These are phyloP conservation scores for Glycine latifolia DNA, from an alignment of 306 rosid genomes.

Conservation along the genomic window DNA sequence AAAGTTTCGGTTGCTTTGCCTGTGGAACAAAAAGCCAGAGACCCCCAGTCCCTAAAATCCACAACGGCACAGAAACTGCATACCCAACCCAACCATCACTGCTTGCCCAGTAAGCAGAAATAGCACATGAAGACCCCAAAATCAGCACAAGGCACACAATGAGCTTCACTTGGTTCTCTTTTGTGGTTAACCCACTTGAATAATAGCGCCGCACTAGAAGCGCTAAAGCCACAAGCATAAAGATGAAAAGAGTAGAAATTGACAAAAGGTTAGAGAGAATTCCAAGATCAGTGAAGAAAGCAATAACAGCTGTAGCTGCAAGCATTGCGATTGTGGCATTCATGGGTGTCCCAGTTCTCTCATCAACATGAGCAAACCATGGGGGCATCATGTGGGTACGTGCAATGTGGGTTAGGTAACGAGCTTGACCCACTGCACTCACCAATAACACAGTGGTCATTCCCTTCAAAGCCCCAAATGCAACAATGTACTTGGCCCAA, in stretches of 20 bases:
- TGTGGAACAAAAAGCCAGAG: slow-evolving; percentile 65
- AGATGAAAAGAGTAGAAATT: slow-evolving; percentile 76
- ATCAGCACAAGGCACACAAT: slow-evolving; percentile 53
- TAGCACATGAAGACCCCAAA: slow-evolving; percentile 55
- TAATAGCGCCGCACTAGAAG: slow-evolving; percentile 79
- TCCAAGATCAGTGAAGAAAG: slow-evolving; percentile 68
- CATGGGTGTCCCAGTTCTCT: slow-evolving; percentile 74
- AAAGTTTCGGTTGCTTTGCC: slow-evolving; percentile 66
- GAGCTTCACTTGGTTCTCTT: slow-evolving; percentile 50
- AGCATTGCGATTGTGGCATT: slow-evolving; percentile 77
- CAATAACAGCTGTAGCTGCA: slow-evolving; percentile 60
- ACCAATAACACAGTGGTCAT: slow-evolving; percentile 86
- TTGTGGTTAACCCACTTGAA: slow-evolving; percentile 58
- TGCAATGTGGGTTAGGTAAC: slow-evolving; percentile 88
- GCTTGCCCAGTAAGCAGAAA: slow-evolving; percentile 54
- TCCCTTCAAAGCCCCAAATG: slow-evolving; percentile 80
- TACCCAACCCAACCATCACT: slow-evolving; percentile 63
- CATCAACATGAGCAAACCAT: slow-evolving; percentile 74
- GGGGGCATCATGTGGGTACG: slow-evolving; percentile 93
- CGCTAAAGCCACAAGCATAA: slow-evolving; percentile 76
- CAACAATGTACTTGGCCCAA: slow-evolving; percentile 91
- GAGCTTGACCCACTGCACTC: slow-evolving; percentile 76
- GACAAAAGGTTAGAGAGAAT: slow-evolving; percentile 73
- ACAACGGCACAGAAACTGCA: slow-evolving; percentile 53
- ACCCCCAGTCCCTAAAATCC: slow-evolving; percentile 59